Evolutionary conservation across 1,284 basidiomycete genomes (phyloP).

Genomic region (Lentinula novae-zelandiae): DNA sequence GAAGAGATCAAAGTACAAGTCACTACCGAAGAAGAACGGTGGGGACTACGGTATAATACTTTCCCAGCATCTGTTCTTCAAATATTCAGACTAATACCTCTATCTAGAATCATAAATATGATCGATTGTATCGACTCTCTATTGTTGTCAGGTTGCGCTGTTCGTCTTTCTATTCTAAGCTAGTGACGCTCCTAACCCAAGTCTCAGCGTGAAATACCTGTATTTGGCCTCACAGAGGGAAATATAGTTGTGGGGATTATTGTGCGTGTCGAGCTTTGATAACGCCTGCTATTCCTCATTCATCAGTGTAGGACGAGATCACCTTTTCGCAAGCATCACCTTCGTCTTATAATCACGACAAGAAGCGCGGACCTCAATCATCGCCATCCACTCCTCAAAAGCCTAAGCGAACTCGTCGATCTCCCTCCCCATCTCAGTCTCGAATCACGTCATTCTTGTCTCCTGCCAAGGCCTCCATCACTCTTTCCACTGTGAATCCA

Average conservation of each 20-base stretch:
- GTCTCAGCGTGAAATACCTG: constrained; percentile 67
- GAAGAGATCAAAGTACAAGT: constrained; percentile 51
- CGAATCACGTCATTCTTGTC: constrained; percentile 12
- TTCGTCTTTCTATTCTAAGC: constrained; percentile 16
- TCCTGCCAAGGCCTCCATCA: neutral
- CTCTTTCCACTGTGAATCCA: neutral
- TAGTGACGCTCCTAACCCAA: neutral
- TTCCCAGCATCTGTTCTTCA: neutral
- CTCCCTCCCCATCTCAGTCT: constrained; percentile 17
- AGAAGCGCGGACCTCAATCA: constrained; percentile 19
- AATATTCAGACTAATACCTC: constrained; percentile 1
- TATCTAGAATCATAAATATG: constrained; percentile 59
- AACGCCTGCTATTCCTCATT: neutral
- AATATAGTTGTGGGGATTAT: constrained; percentile 63
- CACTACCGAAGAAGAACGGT: constrained; percentile 60
- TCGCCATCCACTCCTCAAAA: constrained; percentile 20
- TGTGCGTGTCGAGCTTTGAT: constrained; percentile 33
- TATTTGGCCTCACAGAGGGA: constrained; percentile 61
- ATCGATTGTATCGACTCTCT: constrained; percentile 27
- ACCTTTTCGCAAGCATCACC: constrained; percentile 19
- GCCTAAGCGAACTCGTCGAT: constrained; percentile 21
- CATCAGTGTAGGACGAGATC: constrained; percentile 22
- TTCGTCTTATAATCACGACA: constrained; percentile 17
- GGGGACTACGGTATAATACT: constrained; percentile 58
- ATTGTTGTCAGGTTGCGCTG: constrained; percentile 40